Evolutionary conservation across 148 eudicot species (phyloP).

Genomic region (Nyssa sinensis): DNA sequence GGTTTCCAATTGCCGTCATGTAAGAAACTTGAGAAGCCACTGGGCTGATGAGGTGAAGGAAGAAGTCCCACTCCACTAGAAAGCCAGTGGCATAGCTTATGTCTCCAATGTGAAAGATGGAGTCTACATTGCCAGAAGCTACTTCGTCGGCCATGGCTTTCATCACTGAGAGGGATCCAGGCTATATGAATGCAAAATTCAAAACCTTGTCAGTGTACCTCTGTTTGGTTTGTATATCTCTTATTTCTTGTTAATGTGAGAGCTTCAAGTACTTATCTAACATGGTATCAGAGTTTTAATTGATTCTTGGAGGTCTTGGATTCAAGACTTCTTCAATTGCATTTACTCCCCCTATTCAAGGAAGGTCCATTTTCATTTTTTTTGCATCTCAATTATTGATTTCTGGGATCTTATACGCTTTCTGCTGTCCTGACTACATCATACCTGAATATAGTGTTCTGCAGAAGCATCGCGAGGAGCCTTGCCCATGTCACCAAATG

Average conservation of each 20-base stretch:
- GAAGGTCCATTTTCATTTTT: too few species aligned
- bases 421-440: neutral
- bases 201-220: neutral
- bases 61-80: slow-evolving; percentile 87
- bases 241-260: too few species aligned
- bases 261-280: too few species aligned
- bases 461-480: slow-evolving; percentile 71
- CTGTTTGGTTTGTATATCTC: too few species aligned
- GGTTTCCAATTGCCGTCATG: slow-evolving; percentile 94
- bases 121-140: slow-evolving; percentile 50
- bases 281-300: too few species aligned
- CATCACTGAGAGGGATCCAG: slow-evolving; percentile 70
- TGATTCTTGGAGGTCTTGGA: too few species aligned
- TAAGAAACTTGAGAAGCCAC: slow-evolving; percentile 65
- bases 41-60: slow-evolving; percentile 66
- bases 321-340: too few species aligned
- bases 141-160: slow-evolving; percentile 63
- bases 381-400: too few species aligned
- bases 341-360: too few species aligned
- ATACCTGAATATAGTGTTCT: slow-evolving; percentile 86
- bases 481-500: slow-evolving; percentile 91
- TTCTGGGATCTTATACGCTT: too few species aligned
- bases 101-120: slow-evolving; percentile 82
- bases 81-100: slow-evolving; percentile 92
- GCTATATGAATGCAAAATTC: slow-evolving; percentile 31